Evolutionary conservation across 345 rosid genomes (phyloP).

Genomic region (Mallotus nudiflorus): DNA sequence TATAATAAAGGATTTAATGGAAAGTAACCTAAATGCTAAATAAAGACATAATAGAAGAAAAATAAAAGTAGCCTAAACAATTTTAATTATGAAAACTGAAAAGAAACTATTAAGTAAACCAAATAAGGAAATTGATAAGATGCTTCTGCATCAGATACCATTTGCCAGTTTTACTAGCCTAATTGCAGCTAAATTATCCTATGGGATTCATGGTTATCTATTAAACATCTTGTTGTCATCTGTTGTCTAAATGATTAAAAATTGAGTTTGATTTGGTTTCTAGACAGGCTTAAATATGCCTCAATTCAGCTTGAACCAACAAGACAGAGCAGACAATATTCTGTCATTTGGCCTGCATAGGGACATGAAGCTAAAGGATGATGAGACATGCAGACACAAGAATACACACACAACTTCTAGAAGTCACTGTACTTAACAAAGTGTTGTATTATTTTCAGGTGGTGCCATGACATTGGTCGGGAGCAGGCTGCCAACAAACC

Average conservation of each 20-base stretch:
- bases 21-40: too few relatives aligned
- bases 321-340: too few relatives aligned
- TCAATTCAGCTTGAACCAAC: too few relatives aligned
- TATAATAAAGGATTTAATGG: too few relatives aligned
- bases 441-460: constrained; percentile 43
- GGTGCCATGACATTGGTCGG: constrained; percentile 62
- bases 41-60: too few relatives aligned
- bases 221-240: neutral
- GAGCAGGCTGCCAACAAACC: constrained; percentile 43
- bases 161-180: neutral
- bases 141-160: too few relatives aligned
- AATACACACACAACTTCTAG: neutral
- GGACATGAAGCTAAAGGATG: constrained; percentile 3
- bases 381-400: neutral
- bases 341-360: neutral
- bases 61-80: too few relatives aligned
- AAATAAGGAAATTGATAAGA: too few relatives aligned
- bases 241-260: neutral
- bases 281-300: neutral
- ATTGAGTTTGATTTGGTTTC: neutral
- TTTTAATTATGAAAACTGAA: too few relatives aligned
- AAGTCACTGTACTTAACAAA: constrained; percentile 17
- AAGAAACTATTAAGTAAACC: too few relatives aligned
- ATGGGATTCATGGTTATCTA: neutral
- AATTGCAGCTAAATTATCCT: neutral